phyloP scores from a whole-genome alignment of 1,139 yeast genomes.

The Sugiyamaella novakii region DNA sequence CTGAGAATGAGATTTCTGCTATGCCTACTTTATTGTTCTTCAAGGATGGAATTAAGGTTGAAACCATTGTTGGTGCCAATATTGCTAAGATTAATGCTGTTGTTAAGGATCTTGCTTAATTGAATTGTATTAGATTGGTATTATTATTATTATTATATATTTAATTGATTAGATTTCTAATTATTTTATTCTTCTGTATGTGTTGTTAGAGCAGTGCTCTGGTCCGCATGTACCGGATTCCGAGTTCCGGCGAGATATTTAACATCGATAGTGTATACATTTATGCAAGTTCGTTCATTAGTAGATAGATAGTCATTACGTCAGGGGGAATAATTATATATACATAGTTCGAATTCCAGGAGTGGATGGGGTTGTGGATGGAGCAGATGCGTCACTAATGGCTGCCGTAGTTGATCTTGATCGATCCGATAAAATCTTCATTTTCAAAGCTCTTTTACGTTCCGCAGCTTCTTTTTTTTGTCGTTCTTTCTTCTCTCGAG shows the following conservation, averaged over 20 bases:
- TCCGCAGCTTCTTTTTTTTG: slow-evolving; percentile 39
- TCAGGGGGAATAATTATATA: slow-evolving; percentile 3
- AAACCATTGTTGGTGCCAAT: slow-evolving; percentile 84
- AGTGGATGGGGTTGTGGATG: slow-evolving; percentile 11
- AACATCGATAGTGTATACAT: too few relatives aligned
- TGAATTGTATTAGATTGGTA: too few relatives aligned
- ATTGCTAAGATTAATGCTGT: slow-evolving; percentile 77
- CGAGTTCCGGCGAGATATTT: too few relatives aligned
- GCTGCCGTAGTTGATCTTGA: slow-evolving; percentile 8
- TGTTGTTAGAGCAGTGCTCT: not conserved
- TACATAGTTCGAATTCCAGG: slow-evolving; percentile 17
- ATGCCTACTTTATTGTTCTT: slow-evolving; percentile 88
- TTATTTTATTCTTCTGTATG: not conserved
- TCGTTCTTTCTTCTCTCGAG: slow-evolving; percentile 39
- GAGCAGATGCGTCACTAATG: slow-evolving; percentile 7
- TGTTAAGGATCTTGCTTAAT: slow-evolving; percentile 42
- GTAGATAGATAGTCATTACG: too few relatives aligned
- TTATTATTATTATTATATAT: not conserved
- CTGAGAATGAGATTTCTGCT: slow-evolving; percentile 70
- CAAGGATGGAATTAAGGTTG: slow-evolving; percentile 72
- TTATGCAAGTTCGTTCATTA: too few relatives aligned
- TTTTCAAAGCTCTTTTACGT: slow-evolving; percentile 24
- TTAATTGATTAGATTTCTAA: slow-evolving; percentile 1
- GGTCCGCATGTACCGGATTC: not conserved
- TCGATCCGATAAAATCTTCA: slow-evolving; percentile 6